Base-by-base conservation (phyloP, 169 alveolate genomes). In the Miamiensis avidus region DNA sequence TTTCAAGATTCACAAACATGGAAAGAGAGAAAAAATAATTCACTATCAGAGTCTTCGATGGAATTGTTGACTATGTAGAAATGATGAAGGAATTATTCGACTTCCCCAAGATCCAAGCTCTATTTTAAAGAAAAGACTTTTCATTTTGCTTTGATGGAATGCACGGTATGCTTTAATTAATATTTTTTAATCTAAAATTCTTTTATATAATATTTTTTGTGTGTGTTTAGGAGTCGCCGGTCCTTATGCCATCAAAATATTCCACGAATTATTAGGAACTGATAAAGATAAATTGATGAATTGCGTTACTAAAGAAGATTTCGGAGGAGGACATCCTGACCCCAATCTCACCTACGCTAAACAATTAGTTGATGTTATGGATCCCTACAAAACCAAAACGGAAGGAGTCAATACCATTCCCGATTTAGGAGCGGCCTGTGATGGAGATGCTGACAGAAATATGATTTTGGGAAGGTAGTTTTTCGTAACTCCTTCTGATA, bases 381-480 rank as follows among this genome's bases (percentile, higher is more conserved):
- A 96, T 83, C 89, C 91, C 26, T 89, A 84, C 78, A 88, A 89
- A 82, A 90, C 81, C 82, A 31, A 33, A 77, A 77, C 0, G 27
- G 64, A 82, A 75, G 77, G 11, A 88, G 78, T 78, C 94, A 86
- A 49, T 83, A 81, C 77, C 30, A 93, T 96, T 15, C 99, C 99
- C 26, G 97, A 95, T 81, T 93, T 98, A 81, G 99, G 99, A 30
- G 99, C 98, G 49, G 99, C 99, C n/a, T 97, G 98, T 75, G 99
- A 98, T 89, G 99, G 99, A 0, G 99, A 98, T 90, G 98, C 99
- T 69, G 99, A 98, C 89, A 96, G 99, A 88, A 98, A 98, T 89
- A 98, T 98, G 99, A 96, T 98, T 72, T 93, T 98, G 32, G 99
- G 99, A 64, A 88, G 94, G 76, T 97, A 97, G 83, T 97, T 97